Percentiles rank a stretch among this genome's conserved stretches.
Conservation (phyloP, 2,329 filamentous ascomycete species). For the Penicillium brevicompactum region DNA sequence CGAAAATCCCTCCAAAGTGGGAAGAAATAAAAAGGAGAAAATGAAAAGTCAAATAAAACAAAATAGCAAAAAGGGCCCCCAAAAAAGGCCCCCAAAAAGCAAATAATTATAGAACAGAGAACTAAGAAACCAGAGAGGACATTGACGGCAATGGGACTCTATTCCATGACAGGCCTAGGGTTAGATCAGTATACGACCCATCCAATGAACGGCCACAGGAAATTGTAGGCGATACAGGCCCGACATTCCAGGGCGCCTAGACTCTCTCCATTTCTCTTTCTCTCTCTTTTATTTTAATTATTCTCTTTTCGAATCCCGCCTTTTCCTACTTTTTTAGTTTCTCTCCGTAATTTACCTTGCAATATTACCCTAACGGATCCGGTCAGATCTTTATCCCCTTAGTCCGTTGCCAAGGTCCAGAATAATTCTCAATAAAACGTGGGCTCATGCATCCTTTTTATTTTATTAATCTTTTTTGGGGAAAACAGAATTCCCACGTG, state of each 20-base stretch:
- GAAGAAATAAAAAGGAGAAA: not conserved
- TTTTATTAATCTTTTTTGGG: too few species aligned
- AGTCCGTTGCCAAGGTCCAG: conserved; percentile 24
- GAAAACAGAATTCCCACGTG: conserved; percentile 4
- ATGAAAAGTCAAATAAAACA: not conserved
- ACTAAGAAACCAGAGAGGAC: too few species aligned
- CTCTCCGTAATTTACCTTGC: not conserved
- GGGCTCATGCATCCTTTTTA: not conserved
- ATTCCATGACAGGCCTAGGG: conserved; percentile 3
- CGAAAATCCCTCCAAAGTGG: not conserved
- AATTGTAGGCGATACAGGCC: conserved; percentile 1
- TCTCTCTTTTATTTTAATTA: too few species aligned
- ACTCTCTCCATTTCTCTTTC: not conserved
- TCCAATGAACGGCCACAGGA: not conserved
- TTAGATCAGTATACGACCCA: conserved; percentile 5
- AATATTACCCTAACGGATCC: not conserved
- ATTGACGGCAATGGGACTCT: not conserved
- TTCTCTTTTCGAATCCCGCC: too few species aligned
- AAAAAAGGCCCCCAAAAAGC: not conserved
- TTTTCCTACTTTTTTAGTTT: too few species aligned
- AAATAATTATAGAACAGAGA: conserved; percentile 1
- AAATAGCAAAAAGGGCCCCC: not conserved
- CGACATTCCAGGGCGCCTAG: not conserved
- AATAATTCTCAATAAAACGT: conserved; percentile 2
- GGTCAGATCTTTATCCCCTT: conserved; percentile 31